Conservation (phyloP, 306 rosid genomes). For the Vigna trinervia region DNA sequence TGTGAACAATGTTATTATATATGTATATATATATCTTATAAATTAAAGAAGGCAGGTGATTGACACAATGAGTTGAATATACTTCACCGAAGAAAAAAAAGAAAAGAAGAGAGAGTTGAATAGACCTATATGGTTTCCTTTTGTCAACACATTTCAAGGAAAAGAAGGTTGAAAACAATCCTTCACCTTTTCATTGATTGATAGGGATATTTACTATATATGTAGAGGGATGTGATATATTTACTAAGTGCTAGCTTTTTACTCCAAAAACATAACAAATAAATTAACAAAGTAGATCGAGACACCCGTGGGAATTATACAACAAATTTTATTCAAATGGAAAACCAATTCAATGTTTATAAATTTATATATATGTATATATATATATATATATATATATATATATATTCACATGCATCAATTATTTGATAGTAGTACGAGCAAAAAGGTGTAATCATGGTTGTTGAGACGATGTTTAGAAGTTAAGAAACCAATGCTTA, state of each 20-base stretch:
- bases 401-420: slow-evolving; percentile 10
- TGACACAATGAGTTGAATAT: slow-evolving; percentile 16
- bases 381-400: not conserved
- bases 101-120: not conserved
- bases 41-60: slow-evolving; percentile 1
- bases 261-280: not conserved
- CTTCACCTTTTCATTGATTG: slow-evolving; percentile 43
- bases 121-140: slow-evolving; percentile 29
- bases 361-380: not conserved
- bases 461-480: slow-evolving; percentile 53
- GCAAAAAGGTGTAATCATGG: slow-evolving; percentile 49
- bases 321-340: slow-evolving; percentile 13
- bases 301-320: not conserved
- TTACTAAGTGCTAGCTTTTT: not conserved
- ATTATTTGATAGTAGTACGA: slow-evolving; percentile 35
- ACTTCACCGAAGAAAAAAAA: too few relatives aligned
- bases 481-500: slow-evolving; percentile 52
- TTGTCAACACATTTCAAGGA: slow-evolving; percentile 42
- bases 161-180: slow-evolving; percentile 44
- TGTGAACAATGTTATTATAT: too few relatives aligned
- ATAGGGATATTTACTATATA: slow-evolving; percentile 28
- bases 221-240: not conserved
- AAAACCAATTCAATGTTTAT: not conserved
- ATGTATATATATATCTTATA: not conserved
- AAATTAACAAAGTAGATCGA: not conserved